A percentile compares a stretch with the other conserved stretches of the same genome.
These are phyloP conservation scores for Penicillium capsulatum DNA, from an alignment of 2,329 filamentous ascomycete genomes.

Conservation along the genomic window DNA sequence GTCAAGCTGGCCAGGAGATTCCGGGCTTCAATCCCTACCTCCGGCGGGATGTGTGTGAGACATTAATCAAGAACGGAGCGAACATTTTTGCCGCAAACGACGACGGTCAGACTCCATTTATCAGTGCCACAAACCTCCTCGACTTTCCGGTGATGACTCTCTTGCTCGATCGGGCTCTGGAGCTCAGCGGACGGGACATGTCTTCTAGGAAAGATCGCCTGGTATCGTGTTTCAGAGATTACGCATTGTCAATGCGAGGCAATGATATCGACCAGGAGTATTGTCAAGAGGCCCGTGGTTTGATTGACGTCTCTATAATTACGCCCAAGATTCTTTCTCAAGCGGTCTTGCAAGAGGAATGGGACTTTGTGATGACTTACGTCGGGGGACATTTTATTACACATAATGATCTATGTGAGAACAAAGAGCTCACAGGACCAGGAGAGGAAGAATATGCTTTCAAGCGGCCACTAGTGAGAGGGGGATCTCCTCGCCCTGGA, in stretches of 20 bases:
- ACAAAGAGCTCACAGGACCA: too few relatives aligned
- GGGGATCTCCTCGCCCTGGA: too few relatives aligned
- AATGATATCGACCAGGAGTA: background rate
- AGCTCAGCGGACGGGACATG: background rate
- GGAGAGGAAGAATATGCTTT: too few relatives aligned
- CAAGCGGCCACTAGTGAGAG: too few relatives aligned
- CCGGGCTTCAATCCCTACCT: background rate
- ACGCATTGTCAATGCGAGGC: too few relatives aligned
- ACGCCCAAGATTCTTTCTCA: background rate
- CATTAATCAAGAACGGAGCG: conserved; percentile 5
- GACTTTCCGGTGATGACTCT: conserved; percentile 11
- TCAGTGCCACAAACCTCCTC: background rate
- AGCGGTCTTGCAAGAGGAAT: conserved; percentile 5
- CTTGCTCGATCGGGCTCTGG: conserved; percentile 5
- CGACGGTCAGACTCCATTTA: background rate
- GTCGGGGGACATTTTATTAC: conserved; percentile 5
- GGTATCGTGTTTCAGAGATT: too few relatives aligned
- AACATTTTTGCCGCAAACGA: conserved; percentile 1
- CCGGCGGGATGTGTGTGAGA: conserved; percentile 7
- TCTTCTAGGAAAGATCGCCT: background rate
- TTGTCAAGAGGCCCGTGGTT: background rate
- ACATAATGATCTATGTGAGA: too few relatives aligned
- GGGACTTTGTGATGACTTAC: conserved; percentile 11
- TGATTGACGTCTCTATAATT: conserved; percentile 4
- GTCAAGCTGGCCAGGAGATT: conserved; percentile 1